Percentiles rank a stretch among this genome's conserved stretches.
These are phyloP conservation scores for Albifimbria verrucaria DNA, from an alignment of 2,329 filamentous ascomycete species.

Conservation along the genomic window DNA sequence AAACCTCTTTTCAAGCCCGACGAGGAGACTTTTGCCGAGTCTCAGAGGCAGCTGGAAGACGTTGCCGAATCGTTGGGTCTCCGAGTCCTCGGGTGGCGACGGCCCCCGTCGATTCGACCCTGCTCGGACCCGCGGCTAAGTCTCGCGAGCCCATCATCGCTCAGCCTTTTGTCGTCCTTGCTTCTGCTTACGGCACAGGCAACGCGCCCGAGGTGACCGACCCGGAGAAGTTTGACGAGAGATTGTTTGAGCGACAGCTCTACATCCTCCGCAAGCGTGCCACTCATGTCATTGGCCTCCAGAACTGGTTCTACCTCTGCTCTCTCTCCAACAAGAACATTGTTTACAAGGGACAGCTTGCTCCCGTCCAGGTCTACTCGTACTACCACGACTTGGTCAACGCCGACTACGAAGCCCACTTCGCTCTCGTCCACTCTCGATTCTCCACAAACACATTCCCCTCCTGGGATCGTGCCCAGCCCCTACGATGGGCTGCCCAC, in stretches of 20 bases:
- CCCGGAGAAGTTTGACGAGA: slow-evolving; percentile 76
- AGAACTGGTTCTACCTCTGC: slow-evolving; percentile 99
- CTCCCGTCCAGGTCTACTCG: slow-evolving; percentile 92
- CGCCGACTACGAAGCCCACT: slow-evolving; percentile 95
- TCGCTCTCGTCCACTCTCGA: slow-evolving; percentile 92
- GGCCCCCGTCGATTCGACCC: slow-evolving; percentile 87
- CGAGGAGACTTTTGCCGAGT: slow-evolving; percentile 82
- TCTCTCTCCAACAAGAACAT: slow-evolving; percentile 97
- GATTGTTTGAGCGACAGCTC: slow-evolving; percentile 86
- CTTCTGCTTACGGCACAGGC: slow-evolving; percentile 78
- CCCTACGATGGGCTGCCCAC: slow-evolving; percentile 93
- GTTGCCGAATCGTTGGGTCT: slow-evolving; percentile 84
- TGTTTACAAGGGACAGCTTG: slow-evolving; percentile 96
- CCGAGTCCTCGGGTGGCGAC: slow-evolving; percentile 92
- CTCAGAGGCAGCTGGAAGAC: slow-evolving; percentile 89
- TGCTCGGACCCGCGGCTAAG: slow-evolving; percentile 87
- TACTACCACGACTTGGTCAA: slow-evolving; percentile 98
- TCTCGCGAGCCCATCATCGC: slow-evolving; percentile 94
- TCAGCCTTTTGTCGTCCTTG: slow-evolving; percentile 90
- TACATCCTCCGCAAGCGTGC: slow-evolving; percentile 93
- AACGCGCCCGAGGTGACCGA: slow-evolving; percentile 76
- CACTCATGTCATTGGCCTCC: slow-evolving; percentile 88
- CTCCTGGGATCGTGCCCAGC: slow-evolving; percentile 96
- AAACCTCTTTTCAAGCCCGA: slow-evolving; percentile 99
- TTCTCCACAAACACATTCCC: slow-evolving; percentile 99